Evolutionary conservation across 2,329 filamentous ascomycete genomes (phyloP), one percentile per base, ranked within the genome.

Genomic region (Venturia asperata): DNA sequence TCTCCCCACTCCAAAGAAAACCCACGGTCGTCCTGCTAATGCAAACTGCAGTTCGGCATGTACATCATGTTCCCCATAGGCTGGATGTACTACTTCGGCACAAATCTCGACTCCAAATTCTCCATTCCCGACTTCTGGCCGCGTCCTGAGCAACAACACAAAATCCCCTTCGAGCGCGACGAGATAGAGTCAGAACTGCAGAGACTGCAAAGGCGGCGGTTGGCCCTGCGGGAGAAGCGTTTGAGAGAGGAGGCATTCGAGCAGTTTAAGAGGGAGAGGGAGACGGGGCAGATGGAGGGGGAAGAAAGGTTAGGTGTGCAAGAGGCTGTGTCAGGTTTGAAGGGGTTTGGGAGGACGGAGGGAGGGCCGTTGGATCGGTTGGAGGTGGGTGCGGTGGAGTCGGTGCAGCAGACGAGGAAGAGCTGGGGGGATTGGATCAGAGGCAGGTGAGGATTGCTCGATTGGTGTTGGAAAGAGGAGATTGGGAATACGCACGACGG

Each of bases 21-120:
- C 42, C 66, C 66, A 39, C 62, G 39, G n/a, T 58, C 62, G 13
- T 64, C 64, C 43, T 5, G 62, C 63, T 65, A 55, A 56, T 66
- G 21, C 60, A 56, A 49, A 30, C 58, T 34, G 3, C 66, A 97
- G 93, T 99, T 99, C 77, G 92, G 93, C 80, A 90, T 95, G 84
- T 99, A 99, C 81, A 88, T 99, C 80, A 88, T 97, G 84, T 99
- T 99, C 79, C 94, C 94, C 21, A 97, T 99, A 73, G 92, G 91
- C 71, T 92, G 94, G 82, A 99, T 99, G 94, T 97, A 95, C 83
- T 99, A 99, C 82, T 99, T 97, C 77, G 94, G 94, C 75, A 96
- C 92, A 65, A 99, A 99, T 77, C 90, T 99, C 74, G 94, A 99
- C 78, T 84, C 88, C 70, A 88, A 91, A 69, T 99, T 99, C 81